These are phyloP conservation scores for Oidiodendron maius DNA, from an alignment of 495 filamentous ascomycete species.

Conservation along the genomic window DNA sequence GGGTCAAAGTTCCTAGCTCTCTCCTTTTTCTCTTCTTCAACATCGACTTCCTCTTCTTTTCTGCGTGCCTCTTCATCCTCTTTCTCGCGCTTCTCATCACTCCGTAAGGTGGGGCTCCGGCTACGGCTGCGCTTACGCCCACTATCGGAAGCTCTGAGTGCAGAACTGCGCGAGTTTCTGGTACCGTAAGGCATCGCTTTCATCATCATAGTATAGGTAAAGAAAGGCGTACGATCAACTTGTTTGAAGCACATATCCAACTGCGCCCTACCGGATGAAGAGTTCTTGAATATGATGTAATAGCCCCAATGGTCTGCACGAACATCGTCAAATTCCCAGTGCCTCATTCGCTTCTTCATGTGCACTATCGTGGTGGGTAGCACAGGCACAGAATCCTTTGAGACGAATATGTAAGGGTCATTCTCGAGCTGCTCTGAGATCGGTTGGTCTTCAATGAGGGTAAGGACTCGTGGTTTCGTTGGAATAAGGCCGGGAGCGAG, in stretches of 20 bases:
- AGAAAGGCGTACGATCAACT: constrained; percentile 70
- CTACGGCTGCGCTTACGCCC: constrained; percentile 13
- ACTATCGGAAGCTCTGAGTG: constrained; percentile 13
- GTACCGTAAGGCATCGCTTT: constrained; percentile 60
- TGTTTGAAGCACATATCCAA: constrained; percentile 67
- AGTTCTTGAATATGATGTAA: constrained; percentile 82
- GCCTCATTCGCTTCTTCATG: constrained; percentile 77
- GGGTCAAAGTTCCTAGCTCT: constrained; percentile 81
- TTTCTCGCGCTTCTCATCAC: constrained; percentile 46
- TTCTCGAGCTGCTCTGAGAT: constrained; percentile 63
- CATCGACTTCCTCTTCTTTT: constrained; percentile 66
- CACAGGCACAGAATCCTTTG: constrained; percentile 81
- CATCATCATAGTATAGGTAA: constrained; percentile 93
- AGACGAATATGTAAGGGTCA: constrained; percentile 90
- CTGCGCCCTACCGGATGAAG: constrained; percentile 67
- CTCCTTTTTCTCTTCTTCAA: constrained; percentile 82
- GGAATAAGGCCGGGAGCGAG: constrained; percentile 25
- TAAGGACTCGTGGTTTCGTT: constrained; percentile 39
- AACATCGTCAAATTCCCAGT: constrained; percentile 69
- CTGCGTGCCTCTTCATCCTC: constrained; percentile 49
- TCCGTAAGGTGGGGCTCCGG: constrained; percentile 27
- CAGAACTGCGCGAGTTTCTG: constrained; percentile 34
- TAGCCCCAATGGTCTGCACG: constrained; percentile 80
- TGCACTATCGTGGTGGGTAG: constrained; percentile 76
- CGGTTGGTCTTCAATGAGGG: constrained; percentile 52